Percentiles rank a stretch among this genome's conserved stretches.
Evolutionary conservation across 441 rosid genomes (phyloP).

Genomic region (Gossypium davidsonii): DNA sequence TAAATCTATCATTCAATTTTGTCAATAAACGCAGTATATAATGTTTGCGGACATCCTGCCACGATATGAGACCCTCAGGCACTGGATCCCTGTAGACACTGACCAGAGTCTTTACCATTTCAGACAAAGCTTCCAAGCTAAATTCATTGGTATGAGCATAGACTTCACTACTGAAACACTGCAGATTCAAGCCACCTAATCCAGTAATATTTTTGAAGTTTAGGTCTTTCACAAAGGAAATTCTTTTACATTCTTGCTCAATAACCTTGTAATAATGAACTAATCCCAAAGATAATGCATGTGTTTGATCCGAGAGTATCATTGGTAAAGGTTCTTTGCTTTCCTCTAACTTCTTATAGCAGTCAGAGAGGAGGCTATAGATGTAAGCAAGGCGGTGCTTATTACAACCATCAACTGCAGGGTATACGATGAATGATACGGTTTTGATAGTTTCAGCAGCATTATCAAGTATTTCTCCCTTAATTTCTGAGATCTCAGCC

Average conservation of each 20-base stretch:
- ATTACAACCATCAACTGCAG: conserved; percentile 79
- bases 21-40: conserved; percentile 47
- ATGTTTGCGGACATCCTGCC: conserved; percentile 75
- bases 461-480: conserved; percentile 52
- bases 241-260: conserved; percentile 72
- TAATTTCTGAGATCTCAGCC: conserved; percentile 63
- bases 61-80: conserved; percentile 51
- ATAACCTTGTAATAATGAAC: conserved; percentile 51
- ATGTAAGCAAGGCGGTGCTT: conserved; percentile 75
- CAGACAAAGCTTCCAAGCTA: conserved; percentile 80
- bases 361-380: conserved; percentile 68
- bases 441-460: conserved; percentile 64
- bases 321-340: conserved; percentile 36
- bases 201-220: conserved; percentile 80
- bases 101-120: conserved; percentile 59
- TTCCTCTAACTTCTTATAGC: conserved; percentile 61
- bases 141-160: conserved; percentile 48
- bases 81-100: conserved; percentile 36
- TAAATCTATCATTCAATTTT: conserved; percentile 42
- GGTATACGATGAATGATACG: conserved; percentile 55
- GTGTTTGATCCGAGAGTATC: conserved; percentile 23
- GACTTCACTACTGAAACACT: conserved; percentile 61
- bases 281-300: conserved; percentile 31
- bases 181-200: conserved; percentile 61
- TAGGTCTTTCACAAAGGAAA: conserved; percentile 70